Conservation (phyloP, 345 rosid species). For the Brassica nigra region DNA sequence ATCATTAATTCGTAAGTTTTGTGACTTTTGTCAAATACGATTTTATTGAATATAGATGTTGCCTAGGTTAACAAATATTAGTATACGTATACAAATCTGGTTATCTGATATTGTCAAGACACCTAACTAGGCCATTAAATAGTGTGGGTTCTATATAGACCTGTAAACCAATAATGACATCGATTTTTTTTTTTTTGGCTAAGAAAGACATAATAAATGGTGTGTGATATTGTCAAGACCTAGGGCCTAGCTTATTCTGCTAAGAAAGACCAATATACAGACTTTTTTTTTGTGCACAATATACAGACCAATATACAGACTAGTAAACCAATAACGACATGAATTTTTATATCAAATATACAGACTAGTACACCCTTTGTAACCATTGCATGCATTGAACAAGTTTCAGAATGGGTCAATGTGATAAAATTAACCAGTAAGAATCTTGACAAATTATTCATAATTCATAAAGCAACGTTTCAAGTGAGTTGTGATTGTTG, state of each 20-base stretch:
- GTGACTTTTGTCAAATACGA: background rate
- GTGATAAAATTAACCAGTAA: background rate
- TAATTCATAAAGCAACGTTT: background rate
- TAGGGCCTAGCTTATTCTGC: no score
- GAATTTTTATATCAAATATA: background rate
- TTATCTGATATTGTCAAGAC: background rate
- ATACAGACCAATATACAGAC: background rate
- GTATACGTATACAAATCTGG: background rate
- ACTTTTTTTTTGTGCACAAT: no score
- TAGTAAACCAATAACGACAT: background rate
- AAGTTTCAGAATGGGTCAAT: background rate
- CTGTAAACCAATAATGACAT: background rate
- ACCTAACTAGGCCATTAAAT: constrained; percentile 23
- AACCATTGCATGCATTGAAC: background rate
- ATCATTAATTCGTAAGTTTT: no score
- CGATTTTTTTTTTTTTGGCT: no score
- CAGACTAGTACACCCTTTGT: background rate
- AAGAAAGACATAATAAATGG: no score
- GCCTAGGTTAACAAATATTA: background rate
- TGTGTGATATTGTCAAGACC: no score
- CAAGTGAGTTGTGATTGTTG: constrained; percentile 20
- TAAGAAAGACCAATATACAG: background rate
- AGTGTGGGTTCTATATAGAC: constrained; percentile 10
- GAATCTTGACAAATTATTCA: background rate
- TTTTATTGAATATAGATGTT: constrained; percentile 9